These are phyloP conservation scores for Penicillium atrosanguineum DNA, from an alignment of 495 filamentous ascomycete genomes.

Conservation along the genomic window DNA sequence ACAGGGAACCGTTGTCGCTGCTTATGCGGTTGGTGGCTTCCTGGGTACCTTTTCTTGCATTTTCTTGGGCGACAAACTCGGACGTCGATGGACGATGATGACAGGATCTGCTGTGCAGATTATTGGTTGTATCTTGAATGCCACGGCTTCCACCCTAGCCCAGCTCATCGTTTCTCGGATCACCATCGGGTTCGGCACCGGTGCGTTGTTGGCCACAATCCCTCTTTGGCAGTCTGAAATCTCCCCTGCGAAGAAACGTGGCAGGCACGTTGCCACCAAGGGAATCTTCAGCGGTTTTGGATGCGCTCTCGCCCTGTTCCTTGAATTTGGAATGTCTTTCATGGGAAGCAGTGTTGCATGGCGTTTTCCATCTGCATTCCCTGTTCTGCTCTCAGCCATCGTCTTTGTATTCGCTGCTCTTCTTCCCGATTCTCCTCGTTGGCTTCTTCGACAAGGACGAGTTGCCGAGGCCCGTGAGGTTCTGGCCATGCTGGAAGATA, in stretches of 20 bases:
- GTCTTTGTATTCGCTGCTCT: slow-evolving; percentile 32
- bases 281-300: slow-evolving; percentile 59
- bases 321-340: slow-evolving; percentile 55
- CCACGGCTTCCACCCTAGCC: slow-evolving; percentile 45
- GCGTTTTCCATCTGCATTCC: slow-evolving; percentile 50
- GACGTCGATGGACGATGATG: slow-evolving; percentile 55
- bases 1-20: slow-evolving; percentile 46
- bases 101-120: slow-evolving; percentile 52
- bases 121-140: slow-evolving; percentile 56
- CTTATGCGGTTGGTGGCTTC: slow-evolving; percentile 60
- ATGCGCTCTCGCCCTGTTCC: slow-evolving; percentile 49
- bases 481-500: slow-evolving; percentile 42
- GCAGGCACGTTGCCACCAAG: slow-evolving; percentile 57
- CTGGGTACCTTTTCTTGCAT: slow-evolving; percentile 53
- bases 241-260: slow-evolving; percentile 54
- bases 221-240: slow-evolving; percentile 66
- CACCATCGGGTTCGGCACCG: slow-evolving; percentile 55
- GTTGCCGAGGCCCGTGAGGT: slow-evolving; percentile 30
- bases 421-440: slow-evolving; percentile 45
- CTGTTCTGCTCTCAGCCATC: slow-evolving; percentile 30
- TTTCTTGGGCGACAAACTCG: slow-evolving; percentile 53
- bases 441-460: slow-evolving; percentile 38
- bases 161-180: slow-evolving; percentile 59
- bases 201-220: slow-evolving; percentile 57
- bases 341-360: slow-evolving; percentile 39